Evolutionary conservation across 106 monocot genomes (phyloP).

Genomic region (Apostasia shenzhenica): DNA sequence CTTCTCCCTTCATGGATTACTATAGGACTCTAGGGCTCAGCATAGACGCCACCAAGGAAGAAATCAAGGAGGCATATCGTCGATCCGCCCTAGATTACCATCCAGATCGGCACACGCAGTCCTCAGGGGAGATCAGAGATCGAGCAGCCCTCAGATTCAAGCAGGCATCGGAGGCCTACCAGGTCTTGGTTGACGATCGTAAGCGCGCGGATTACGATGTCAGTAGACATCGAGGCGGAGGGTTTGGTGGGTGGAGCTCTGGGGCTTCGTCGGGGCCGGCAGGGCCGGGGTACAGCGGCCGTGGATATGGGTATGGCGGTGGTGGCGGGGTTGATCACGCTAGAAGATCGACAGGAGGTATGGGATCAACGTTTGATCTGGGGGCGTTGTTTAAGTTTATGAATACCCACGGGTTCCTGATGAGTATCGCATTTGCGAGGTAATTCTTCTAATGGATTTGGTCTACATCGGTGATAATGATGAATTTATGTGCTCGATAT

Average conservation of each 20-base stretch:
- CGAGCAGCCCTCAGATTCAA: constrained; percentile 40
- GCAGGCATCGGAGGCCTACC: constrained; percentile 70
- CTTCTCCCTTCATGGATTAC: constrained; percentile 32
- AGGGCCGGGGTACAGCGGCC: constrained; percentile 1
- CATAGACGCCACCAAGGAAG: constrained; percentile 50
- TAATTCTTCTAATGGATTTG: constrained; percentile 10
- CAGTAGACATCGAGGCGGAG: not conserved
- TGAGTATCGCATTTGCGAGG: constrained; percentile 58
- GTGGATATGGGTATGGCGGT: constrained; percentile 15
- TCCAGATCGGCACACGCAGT: constrained; percentile 67
- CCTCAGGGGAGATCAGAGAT: constrained; percentile 30
- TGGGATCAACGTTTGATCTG: constrained; percentile 26
- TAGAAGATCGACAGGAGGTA: constrained; percentile 1
- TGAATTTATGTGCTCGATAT: too few relatives aligned
- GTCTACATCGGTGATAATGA: too few relatives aligned
- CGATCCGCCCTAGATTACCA: constrained; percentile 68
- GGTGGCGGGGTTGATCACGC: constrained; percentile 13
- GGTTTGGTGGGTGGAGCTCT: not conserved
- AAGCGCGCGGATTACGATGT: constrained; percentile 56
- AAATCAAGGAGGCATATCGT: constrained; percentile 83
- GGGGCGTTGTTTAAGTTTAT: constrained; percentile 35
- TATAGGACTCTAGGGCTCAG: constrained; percentile 62
- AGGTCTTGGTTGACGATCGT: constrained; percentile 57
- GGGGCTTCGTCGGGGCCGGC: constrained; percentile 14
- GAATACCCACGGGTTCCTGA: constrained; percentile 45